Percentiles rank a stretch among this genome's conserved stretches.
Conservation (phyloP, 371 early-diverging fungal genomes). For the Mucor racemosus region DNA sequence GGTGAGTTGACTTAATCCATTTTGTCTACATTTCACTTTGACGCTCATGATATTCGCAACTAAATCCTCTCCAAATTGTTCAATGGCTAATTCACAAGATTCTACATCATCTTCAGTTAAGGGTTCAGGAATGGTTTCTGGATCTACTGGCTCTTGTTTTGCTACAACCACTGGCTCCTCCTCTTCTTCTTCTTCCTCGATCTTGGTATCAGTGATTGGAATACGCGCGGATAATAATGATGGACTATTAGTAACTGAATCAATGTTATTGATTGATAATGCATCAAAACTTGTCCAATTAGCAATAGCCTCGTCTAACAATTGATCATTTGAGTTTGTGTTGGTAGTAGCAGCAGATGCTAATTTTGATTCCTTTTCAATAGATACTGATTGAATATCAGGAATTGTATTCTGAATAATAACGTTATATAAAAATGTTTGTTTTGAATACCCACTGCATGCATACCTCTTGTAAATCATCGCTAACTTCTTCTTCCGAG, state of each 20-base stretch:
- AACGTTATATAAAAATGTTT: neutral
- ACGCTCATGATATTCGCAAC: constrained; percentile 58
- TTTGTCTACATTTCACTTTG: constrained; percentile 58
- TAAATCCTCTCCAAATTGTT: constrained; percentile 54
- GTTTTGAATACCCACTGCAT: neutral
- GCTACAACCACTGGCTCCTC: neutral
- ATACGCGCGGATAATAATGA: constrained; percentile 21
- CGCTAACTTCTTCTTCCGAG: constrained; percentile 1
- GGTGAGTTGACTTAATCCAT: constrained; percentile 41
- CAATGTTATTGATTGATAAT: constrained; percentile 14
- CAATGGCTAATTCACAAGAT: constrained; percentile 52
- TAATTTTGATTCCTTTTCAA: constrained; percentile 12
- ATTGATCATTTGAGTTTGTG: constrained; percentile 8
- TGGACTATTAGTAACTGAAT: constrained; percentile 12
- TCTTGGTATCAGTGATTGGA: constrained; percentile 9
- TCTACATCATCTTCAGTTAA: constrained; percentile 53
- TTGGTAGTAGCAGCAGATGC: neutral
- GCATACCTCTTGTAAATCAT: neutral
- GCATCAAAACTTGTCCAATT: constrained; percentile 37
- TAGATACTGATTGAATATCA: constrained; percentile 6
- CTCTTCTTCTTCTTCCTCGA: neutral
- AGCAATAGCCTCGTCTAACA: constrained; percentile 25
- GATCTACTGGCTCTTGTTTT: constrained; percentile 8
- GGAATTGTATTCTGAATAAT: constrained; percentile 7
- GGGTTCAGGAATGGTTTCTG: constrained; percentile 46